Percentiles rank a stretch among this genome's conserved stretches.
phyloP scores from a whole-genome alignment of 2,329 filamentous ascomycete genomes.

The Stemphylium beticola region DNA sequence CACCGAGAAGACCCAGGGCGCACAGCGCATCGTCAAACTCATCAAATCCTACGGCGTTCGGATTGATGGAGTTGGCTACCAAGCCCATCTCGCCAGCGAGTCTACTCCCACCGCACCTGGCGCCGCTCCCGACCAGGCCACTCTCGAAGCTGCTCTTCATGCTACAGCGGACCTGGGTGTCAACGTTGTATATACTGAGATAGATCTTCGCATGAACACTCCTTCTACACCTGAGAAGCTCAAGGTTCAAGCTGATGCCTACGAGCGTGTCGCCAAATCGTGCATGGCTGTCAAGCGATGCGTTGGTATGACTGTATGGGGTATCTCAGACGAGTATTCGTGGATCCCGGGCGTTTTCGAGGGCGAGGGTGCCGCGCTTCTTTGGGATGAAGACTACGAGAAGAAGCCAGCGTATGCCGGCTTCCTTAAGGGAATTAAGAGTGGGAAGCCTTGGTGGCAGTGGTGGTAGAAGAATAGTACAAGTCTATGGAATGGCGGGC shows the following conservation, averaged over 20 bases:
- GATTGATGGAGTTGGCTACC: conserved; percentile 69
- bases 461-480: too few species aligned
- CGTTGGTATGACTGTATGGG: conserved; percentile 57
- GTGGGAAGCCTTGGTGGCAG: conserved; percentile 14
- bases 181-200: conserved; percentile 67
- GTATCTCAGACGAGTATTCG: conserved; percentile 50
- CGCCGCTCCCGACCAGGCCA: conserved; percentile 53
- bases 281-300: conserved; percentile 48
- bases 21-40: conserved; percentile 46
- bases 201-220: conserved; percentile 62
- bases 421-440: conserved; percentile 35
- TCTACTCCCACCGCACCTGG: conserved; percentile 55
- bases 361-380: conserved; percentile 45
- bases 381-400: conserved; percentile 41
- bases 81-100: conserved; percentile 63
- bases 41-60: conserved; percentile 51
- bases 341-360: conserved; percentile 50
- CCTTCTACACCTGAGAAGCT: conserved; percentile 54
- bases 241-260: conserved; percentile 58
- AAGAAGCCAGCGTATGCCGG: conserved; percentile 48
- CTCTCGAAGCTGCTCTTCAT: conserved; percentile 57
- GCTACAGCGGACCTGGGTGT: conserved; percentile 61
- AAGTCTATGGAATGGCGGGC: background rate
- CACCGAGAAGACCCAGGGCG: conserved; percentile 51
- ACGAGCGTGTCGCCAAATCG: conserved; percentile 47